Evolutionary conservation across 2,329 filamentous ascomycete species (phyloP), one percentile per base, ranked within the genome.

Genomic region (Trichophaea hybrida): DNA sequence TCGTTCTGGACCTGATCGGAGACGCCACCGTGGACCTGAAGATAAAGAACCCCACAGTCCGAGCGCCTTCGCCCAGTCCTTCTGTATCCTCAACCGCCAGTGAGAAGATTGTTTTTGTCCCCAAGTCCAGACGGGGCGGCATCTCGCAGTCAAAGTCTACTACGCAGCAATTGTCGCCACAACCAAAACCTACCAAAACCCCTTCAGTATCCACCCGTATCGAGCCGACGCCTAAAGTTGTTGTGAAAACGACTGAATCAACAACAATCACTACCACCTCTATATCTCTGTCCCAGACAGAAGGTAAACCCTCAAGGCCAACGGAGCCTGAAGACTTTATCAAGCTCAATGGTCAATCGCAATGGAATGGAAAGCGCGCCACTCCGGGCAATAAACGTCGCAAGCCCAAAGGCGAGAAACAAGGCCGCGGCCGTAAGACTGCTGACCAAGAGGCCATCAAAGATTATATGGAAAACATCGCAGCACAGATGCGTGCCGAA

Each of bases 401-500:
- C 24, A 53, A 53, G 50, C 38, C 53, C n/a, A 5, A 40, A 7
- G 31, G 5, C 5, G 50, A 37, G 13, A 32, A 31, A n/a, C 35
- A 6, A 15, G 31, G 32, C 7, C 55, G 51, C 5, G 35, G 24
- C 34, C 10, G 4, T 2, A 56, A 56, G 15, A 59, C 58, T 24
- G 61, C 34, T 24, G 71, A 70, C 1, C 74, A 77, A 6, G 78
- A 76, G 0, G 74, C 82, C 46, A 72, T 83, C 66, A 78, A 80
- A 1, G 86, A 90, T 68, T 89, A 89, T 66, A 83, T 88, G 68
- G 77, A 79, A 48, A 87, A 88, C 62, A 76, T 65, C 31, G 43
- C 58, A 1, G 63, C 58, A 10, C 58, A 59, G 6, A 59, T 86
- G 67, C 72, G 72, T 15, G 75, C 75, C 1, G 75, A 76, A 52